These are phyloP conservation scores for Nigrospora osmanthi DNA, from an alignment of 2,329 filamentous ascomycete species.

Conservation along the genomic window DNA sequence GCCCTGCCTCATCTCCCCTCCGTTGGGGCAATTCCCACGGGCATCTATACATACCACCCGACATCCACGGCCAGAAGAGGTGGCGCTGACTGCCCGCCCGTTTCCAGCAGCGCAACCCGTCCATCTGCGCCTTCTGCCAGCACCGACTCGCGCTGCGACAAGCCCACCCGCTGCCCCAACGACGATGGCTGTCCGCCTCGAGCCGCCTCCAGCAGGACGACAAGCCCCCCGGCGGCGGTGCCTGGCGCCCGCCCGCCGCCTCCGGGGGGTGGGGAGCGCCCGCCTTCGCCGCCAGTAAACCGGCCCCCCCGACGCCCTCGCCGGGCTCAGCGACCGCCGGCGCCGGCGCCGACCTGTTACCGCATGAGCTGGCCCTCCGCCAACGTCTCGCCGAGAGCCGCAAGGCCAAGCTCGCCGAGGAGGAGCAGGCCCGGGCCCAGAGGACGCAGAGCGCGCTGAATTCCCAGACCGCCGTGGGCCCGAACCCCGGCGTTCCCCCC, in stretches of 20 bases:
- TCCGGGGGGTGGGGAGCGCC: not conserved
- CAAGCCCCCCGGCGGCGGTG: not conserved
- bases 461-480: not conserved
- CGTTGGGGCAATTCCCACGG: too few species aligned
- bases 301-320: not conserved
- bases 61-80: not conserved
- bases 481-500: not conserved
- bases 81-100: not conserved
- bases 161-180: conserved; percentile 5
- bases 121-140: conserved; percentile 21
- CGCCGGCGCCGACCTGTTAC: not conserved
- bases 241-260: not conserved
- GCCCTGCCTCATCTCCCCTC: not conserved
- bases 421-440: not conserved
- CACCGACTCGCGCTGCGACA: conserved; percentile 13
- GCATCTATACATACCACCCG: too few species aligned
- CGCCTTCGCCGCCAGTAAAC: not conserved
- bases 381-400: not conserved
- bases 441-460: too few species aligned
- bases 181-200: conserved; percentile 9
- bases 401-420: not conserved
- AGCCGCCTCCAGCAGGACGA: conserved; percentile 4
- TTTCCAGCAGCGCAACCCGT: conserved; percentile 15
- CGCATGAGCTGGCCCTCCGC: conserved; percentile 5
- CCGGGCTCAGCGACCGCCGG: too few species aligned